A percentile compares a stretch with the other conserved stretches of the same genome.
phyloP scores from a whole-genome alignment of 176 grass and related monocot species.

The Oryza nivara region DNA sequence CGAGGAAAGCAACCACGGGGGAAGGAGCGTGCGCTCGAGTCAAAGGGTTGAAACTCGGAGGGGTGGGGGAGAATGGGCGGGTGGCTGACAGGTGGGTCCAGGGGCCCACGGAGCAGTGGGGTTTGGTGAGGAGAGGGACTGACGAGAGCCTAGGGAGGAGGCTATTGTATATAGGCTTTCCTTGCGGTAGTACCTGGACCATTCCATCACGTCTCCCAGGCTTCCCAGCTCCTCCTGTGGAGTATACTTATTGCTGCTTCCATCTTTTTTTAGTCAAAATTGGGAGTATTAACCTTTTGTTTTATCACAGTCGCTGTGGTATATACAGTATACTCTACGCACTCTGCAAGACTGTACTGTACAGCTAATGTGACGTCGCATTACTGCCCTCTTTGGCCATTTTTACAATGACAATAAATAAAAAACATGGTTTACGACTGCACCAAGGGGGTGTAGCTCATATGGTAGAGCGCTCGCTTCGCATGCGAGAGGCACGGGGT shows the following conservation, averaged over 20 bases:
- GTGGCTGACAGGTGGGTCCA: background rate
- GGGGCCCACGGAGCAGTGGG: background rate
- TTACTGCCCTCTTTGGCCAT: too few relatives aligned
- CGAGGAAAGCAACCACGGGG: background rate
- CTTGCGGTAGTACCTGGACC: background rate
- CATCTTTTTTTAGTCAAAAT: too few relatives aligned
- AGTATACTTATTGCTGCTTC: background rate
- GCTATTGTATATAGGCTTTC: background rate
- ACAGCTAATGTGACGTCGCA: too few relatives aligned
- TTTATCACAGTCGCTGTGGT: too few relatives aligned
- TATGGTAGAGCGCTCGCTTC: slow-evolving; percentile 99
- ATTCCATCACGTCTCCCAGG: slow-evolving; percentile 4
- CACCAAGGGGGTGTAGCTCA: slow-evolving; percentile 92
- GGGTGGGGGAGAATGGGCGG: background rate
- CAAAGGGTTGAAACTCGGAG: slow-evolving; percentile 25
- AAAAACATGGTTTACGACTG: too few relatives aligned
- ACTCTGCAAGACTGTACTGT: too few relatives aligned
- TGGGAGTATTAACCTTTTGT: too few relatives aligned
- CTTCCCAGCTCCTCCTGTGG: too few relatives aligned
- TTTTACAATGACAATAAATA: too few relatives aligned
- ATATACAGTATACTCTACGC: too few relatives aligned
- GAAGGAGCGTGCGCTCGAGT: slow-evolving; percentile 12
- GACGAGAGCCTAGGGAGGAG: background rate
- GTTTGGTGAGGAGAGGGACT: slow-evolving; percentile 21
- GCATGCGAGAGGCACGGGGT: slow-evolving; percentile 99